A percentile compares a stretch with the other conserved stretches of the same genome.
phyloP scores from a whole-genome alignment of 1,284 basidiomycete genomes.

The Cryptococcus sp. region DNA sequence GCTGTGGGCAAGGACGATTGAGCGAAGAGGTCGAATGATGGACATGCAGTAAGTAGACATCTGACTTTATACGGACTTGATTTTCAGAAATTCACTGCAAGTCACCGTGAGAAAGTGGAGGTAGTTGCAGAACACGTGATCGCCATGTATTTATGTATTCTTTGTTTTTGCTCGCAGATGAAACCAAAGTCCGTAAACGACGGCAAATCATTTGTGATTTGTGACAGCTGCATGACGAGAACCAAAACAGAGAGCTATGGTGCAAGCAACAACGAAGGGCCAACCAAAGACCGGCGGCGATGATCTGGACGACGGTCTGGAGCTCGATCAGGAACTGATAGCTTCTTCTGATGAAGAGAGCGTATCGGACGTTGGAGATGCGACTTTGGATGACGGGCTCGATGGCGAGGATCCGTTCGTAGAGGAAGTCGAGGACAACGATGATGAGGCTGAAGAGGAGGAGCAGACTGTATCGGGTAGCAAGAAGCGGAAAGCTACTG shows the following conservation, averaged over 20 bases:
- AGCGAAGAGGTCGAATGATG: too few species aligned
- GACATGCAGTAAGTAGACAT: too few species aligned
- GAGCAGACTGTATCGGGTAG: neutral
- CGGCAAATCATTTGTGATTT: neutral
- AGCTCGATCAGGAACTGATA: slow-evolving; percentile 31
- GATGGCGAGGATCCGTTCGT: slow-evolving; percentile 27
- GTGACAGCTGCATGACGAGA: neutral
- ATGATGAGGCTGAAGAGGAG: slow-evolving; percentile 8
- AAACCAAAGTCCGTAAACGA: neutral
- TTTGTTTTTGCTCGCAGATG: neutral
- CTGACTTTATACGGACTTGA: neutral
- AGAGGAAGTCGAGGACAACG: slow-evolving; percentile 22
- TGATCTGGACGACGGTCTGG: slow-evolving; percentile 48
- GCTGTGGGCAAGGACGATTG: too few species aligned
- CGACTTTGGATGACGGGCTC: slow-evolving; percentile 36
- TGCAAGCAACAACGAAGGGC: slow-evolving; percentile 6
- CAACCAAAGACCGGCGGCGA: slow-evolving; percentile 37
- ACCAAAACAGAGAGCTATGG: slow-evolving; percentile 7
- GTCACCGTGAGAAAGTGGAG: neutral
- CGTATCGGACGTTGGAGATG: slow-evolving; percentile 18
- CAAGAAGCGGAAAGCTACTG: slow-evolving; percentile 20
- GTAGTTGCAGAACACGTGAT: neutral
- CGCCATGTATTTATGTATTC: neutral
- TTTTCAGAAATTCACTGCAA: neutral
- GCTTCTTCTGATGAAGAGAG: slow-evolving; percentile 38